phyloP scores from a whole-genome alignment of 2,329 filamentous ascomycete species.

The Claviceps cyperi region DNA sequence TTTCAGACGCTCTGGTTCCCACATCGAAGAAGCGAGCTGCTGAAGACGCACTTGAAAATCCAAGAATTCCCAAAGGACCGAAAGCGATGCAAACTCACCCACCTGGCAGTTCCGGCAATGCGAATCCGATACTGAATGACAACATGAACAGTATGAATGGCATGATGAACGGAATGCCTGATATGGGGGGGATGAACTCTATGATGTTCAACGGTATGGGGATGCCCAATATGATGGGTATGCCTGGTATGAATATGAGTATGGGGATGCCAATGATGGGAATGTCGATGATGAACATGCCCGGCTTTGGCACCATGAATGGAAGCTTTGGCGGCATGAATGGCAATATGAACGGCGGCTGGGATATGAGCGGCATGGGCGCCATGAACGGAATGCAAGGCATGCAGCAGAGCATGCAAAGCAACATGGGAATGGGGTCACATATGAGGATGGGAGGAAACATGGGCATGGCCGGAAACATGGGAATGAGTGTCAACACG shows the following conservation, averaged over 20 bases:
- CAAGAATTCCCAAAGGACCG: constrained; percentile 49
- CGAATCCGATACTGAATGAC: constrained; percentile 26
- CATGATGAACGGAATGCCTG: constrained; percentile 28
- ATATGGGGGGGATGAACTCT: constrained; percentile 25
- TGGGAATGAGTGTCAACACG: constrained; percentile 4
- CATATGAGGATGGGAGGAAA: constrained; percentile 12
- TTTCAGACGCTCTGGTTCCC: constrained; percentile 16
- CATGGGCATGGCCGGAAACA: constrained; percentile 8
- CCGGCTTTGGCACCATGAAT: constrained; percentile 7
- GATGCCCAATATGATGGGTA: constrained; percentile 22
- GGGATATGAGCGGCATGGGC: constrained; percentile 22
- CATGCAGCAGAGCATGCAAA: constrained; percentile 8
- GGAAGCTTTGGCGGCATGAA: constrained; percentile 16
- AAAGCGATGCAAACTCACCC: constrained; percentile 49
- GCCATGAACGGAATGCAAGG: constrained; percentile 13
- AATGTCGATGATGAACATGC: constrained; percentile 14
- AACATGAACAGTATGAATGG: constrained; percentile 20
- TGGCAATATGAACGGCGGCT: constrained; percentile 11
- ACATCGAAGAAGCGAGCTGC: constrained; percentile 67
- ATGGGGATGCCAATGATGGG: constrained; percentile 18
- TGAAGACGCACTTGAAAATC: constrained; percentile 53
- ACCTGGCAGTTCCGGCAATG: constrained; percentile 19
- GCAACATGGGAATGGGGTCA: constrained; percentile 11
- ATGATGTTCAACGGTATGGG: constrained; percentile 13
- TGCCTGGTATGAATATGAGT: constrained; percentile 13